Base-by-base conservation (phyloP, 2,329 filamentous ascomycete genomes). In the Nectriaceae sp. region DNA sequence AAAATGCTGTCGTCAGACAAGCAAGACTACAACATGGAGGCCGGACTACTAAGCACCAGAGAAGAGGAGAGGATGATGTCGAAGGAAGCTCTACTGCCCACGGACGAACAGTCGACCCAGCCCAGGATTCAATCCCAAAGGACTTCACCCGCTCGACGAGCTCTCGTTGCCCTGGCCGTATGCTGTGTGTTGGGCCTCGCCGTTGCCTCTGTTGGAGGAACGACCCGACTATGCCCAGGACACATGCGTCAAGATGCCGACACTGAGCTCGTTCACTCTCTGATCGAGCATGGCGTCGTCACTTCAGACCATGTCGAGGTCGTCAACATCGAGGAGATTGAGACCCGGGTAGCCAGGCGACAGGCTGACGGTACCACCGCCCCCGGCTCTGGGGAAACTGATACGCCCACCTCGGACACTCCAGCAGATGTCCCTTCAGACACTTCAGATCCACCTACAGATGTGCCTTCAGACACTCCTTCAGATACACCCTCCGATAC, bases 1-100 rank as follows among this genome's bases (percentile, higher is more conserved):
- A 31, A n/a, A n/a, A n/a, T n/a, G n/a, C n/a, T n/a, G n/a, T n/a
- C n/a, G n/a, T n/a, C n/a, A n/a, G 51, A 33, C 47, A 63, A 63
- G 54, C 48, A 63, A 50, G 55, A 62, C 47, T 56, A 61, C 58
- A 61, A 52, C 56, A 60, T 63, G 60, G 60, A 63, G 55, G 58
- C 60, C 49, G 60, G 60, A 63, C 50, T 63, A 46, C 54, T 62
- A 55, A 63, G 45, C 58, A 63, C 52, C 50, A 49, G 57, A 50
- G 50, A 49, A 61, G 58, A 63, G 61, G 60, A 63, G 60, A 63
- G 55, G 52, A 63, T 50, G 45, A 59, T 63, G 56, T 52, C 47
- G 37, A 63, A 63, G 56, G 60, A 63, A 55, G 43, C 56, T 54
- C 52, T 50, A 46, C 47, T 56, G 10, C 33, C 33, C 53, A 56